phyloP scores from a whole-genome alignment of 306 rosid species.

The Glycine soja region DNA sequence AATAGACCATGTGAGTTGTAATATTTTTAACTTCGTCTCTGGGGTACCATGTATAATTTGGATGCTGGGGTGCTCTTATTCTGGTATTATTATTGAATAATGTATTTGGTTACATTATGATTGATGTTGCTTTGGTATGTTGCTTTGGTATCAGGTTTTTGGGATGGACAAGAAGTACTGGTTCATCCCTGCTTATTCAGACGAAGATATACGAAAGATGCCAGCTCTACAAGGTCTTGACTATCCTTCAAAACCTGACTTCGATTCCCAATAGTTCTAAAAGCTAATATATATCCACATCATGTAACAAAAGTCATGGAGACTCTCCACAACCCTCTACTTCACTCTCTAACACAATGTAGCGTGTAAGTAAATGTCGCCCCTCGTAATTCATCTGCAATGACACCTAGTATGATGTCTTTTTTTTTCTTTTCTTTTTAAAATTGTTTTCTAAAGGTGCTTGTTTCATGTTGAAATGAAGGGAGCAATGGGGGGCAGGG shows the following conservation, averaged over 20 bases:
- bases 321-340: slow-evolving; percentile 36
- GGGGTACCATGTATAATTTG: background rate
- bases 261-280: slow-evolving; percentile 82
- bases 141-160: slow-evolving; percentile 70
- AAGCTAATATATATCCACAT: slow-evolving; percentile 33
- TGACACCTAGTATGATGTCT: slow-evolving; percentile 34
- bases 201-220: slow-evolving; percentile 86
- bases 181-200: slow-evolving; percentile 93
- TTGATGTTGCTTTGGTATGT: slow-evolving; percentile 35
- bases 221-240: slow-evolving; percentile 97
- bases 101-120: slow-evolving; percentile 5
- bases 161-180: slow-evolving; percentile 90
- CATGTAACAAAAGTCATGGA: slow-evolving; percentile 46
- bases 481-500: slow-evolving; percentile 38
- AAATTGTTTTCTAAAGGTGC: slow-evolving; percentile 7
- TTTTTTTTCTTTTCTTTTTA: background rate
- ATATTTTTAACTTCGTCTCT: background rate
- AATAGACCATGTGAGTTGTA: background rate
- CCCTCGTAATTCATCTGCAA: slow-evolving; percentile 44
- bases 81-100: background rate
- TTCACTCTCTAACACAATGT: slow-evolving; percentile 51
- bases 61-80: background rate
- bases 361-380: slow-evolving; percentile 53
- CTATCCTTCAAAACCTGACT: slow-evolving; percentile 91
- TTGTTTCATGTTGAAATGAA: slow-evolving; percentile 41